A percentile compares a stretch with the other conserved stretches of the same genome.
These are phyloP conservation scores for Apiospora phragmitis DNA, from an alignment of 2,329 filamentous ascomycete genomes.

Conservation along the genomic window DNA sequence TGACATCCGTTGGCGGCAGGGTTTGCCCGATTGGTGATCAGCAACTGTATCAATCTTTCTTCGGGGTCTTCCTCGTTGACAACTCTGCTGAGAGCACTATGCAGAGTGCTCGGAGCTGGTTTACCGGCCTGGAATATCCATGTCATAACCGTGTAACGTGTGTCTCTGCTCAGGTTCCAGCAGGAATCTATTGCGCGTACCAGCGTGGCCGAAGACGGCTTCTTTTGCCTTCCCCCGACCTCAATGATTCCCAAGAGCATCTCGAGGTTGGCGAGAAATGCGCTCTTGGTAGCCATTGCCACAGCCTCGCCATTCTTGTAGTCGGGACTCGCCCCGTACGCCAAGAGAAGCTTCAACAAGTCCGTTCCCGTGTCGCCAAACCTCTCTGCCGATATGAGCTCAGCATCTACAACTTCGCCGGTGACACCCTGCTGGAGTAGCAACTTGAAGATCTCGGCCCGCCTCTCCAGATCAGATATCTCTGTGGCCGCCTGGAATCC, in stretches of 20 bases:
- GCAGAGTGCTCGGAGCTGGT: constrained; percentile 47
- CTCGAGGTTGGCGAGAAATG: constrained; percentile 50
- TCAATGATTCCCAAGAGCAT: constrained; percentile 51
- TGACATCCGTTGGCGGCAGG: constrained; percentile 52
- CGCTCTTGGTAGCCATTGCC: constrained; percentile 53
- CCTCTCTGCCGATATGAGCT: constrained; percentile 53
- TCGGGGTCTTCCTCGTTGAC: constrained; percentile 55
- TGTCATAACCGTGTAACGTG: constrained; percentile 46
- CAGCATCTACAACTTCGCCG: constrained; percentile 52
- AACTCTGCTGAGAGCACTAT: constrained; percentile 50
- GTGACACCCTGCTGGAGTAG: constrained; percentile 51
- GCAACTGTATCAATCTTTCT: constrained; percentile 45
- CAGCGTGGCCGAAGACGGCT: constrained; percentile 48
- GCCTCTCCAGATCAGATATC: constrained; percentile 48
- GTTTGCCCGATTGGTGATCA: constrained; percentile 53
- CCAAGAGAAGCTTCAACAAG: constrained; percentile 51
- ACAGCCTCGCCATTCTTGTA: constrained; percentile 56
- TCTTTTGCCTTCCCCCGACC: constrained; percentile 43
- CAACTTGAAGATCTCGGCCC: constrained; percentile 50
- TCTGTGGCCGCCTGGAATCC: constrained; percentile 58
- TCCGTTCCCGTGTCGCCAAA: constrained; percentile 50
- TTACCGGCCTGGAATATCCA: constrained; percentile 55
- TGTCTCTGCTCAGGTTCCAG: constrained; percentile 51
- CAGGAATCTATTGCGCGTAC: constrained; percentile 53
- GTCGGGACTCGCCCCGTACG: constrained; percentile 55